Percentiles rank a stretch among this genome's conserved stretches.
These are phyloP conservation scores for Leptographium radiaticola DNA, from an alignment of 2,329 filamentous ascomycete genomes.

Conservation along the genomic window DNA sequence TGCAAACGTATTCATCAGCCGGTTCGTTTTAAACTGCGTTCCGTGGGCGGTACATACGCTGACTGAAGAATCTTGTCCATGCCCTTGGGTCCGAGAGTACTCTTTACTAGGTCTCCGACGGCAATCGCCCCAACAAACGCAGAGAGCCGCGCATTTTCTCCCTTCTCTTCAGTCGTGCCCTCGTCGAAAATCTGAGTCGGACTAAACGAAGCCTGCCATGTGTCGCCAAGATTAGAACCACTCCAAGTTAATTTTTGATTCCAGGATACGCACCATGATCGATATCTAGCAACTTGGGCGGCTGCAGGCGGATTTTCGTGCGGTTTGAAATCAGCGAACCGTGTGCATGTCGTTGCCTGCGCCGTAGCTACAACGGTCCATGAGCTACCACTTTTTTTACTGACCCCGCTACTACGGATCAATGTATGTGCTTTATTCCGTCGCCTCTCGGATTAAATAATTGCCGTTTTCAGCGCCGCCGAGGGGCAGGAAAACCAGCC, in stretches of 20 bases:
- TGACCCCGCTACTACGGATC: background rate
- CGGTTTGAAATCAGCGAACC: background rate
- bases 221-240: background rate
- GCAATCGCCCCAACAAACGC: constrained; percentile 97
- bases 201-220: constrained; percentile 47
- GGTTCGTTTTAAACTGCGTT: background rate
- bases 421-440: background rate
- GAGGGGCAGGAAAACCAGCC: constrained; percentile 4
- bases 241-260: background rate
- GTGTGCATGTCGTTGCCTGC: background rate
- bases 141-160: constrained; percentile 96
- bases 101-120: constrained; percentile 94
- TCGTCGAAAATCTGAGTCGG: constrained; percentile 97
- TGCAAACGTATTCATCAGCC: constrained; percentile 20
- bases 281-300: background rate
- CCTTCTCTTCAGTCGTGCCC: constrained; percentile 94
- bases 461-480: background rate
- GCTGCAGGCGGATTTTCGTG: background rate
- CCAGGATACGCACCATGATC: background rate
- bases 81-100: constrained; percentile 89
- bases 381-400: constrained; percentile 2
- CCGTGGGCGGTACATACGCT: constrained; percentile 48
- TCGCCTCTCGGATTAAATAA: background rate
- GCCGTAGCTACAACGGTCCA: background rate
- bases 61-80: constrained; percentile 99